phyloP scores from a whole-genome alignment of 345 rosid genomes.

The Cardamine chenopodiifolia region DNA sequence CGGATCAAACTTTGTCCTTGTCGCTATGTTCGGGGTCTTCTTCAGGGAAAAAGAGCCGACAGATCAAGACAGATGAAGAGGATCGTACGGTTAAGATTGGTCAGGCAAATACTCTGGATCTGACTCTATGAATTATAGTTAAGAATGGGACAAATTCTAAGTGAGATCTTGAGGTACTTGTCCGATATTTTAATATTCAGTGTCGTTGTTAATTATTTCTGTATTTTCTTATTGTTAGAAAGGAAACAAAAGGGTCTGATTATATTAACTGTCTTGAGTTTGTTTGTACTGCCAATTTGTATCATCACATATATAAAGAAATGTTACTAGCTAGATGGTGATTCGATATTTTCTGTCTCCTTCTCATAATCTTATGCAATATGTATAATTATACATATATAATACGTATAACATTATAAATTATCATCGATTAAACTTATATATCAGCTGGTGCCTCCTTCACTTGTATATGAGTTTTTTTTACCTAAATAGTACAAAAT shows the following conservation, averaged over 20 bases:
- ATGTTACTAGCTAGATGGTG: constrained; percentile 22
- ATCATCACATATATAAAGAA: constrained; percentile 26
- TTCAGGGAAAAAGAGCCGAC: constrained; percentile 51
- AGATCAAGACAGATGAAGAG: constrained; percentile 41
- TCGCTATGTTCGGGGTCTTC: constrained; percentile 55
- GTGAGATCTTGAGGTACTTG: constrained; percentile 98
- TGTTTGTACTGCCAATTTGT: constrained; percentile 44
- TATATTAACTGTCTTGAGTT: constrained; percentile 38
- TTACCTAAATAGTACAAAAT: not conserved
- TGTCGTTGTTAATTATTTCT: constrained; percentile 26
- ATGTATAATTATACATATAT: not conserved
- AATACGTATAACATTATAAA: not conserved
- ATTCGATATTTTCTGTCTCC: constrained; percentile 25
- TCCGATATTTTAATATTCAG: constrained; percentile 39
- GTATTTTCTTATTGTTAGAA: constrained; percentile 31
- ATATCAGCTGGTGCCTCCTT: not conserved
- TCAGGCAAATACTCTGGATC: constrained; percentile 82
- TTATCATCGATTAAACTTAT: not conserved
- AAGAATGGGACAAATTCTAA: constrained; percentile 58
- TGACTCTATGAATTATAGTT: constrained; percentile 78
- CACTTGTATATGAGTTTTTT: not conserved
- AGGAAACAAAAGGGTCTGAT: constrained; percentile 36
- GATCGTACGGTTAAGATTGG: constrained; percentile 51
- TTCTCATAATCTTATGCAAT: constrained; percentile 11
- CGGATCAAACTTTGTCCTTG: constrained; percentile 53